Percentiles rank a stretch among this genome's conserved stretches.
Evolutionary conservation across 345 rosid species (phyloP).

Genomic region (Euphorbia tirucalli): DNA sequence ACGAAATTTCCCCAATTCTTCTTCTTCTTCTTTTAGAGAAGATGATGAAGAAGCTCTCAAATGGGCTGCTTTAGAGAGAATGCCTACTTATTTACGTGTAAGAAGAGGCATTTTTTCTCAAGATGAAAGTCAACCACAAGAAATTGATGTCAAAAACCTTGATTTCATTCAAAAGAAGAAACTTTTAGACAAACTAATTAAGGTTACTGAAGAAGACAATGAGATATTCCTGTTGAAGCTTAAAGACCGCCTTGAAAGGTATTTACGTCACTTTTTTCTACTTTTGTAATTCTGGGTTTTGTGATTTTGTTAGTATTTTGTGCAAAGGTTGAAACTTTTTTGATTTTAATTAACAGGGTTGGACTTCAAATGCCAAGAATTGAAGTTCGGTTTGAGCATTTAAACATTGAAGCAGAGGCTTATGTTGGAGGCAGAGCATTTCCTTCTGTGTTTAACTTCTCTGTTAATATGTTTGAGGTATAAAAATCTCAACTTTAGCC

Average conservation of each 20-base stretch:
- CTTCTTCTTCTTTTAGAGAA: constrained; percentile 28
- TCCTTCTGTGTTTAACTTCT: constrained; percentile 55
- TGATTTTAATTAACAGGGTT: constrained; percentile 27
- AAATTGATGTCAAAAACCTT: constrained; percentile 27
- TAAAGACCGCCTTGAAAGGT: constrained; percentile 19
- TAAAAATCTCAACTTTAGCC: background rate
- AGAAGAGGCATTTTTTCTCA: constrained; percentile 38
- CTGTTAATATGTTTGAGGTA: constrained; percentile 48
- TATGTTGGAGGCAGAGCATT: constrained; percentile 61
- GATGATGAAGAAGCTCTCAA: constrained; percentile 56
- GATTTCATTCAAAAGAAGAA: constrained; percentile 13
- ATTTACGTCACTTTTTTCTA: background rate
- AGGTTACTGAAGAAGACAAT: constrained; percentile 13
- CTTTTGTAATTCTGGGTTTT: background rate
- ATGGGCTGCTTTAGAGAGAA: constrained; percentile 50
- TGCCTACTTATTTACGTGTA: constrained; percentile 43
- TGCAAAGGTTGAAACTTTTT: too few relatives aligned
- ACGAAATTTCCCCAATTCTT: constrained; percentile 7
- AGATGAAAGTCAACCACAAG: too few relatives aligned
- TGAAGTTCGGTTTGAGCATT: constrained; percentile 49
- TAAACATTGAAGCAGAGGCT: constrained; percentile 51
- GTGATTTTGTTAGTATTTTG: too few relatives aligned
- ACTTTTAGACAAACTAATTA: constrained; percentile 11
- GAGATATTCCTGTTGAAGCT: constrained; percentile 23
- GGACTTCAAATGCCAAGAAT: constrained; percentile 44